These are phyloP conservation scores for Omphalotus olearius DNA, from an alignment of 1,284 basidiomycete genomes.

Conservation along the genomic window DNA sequence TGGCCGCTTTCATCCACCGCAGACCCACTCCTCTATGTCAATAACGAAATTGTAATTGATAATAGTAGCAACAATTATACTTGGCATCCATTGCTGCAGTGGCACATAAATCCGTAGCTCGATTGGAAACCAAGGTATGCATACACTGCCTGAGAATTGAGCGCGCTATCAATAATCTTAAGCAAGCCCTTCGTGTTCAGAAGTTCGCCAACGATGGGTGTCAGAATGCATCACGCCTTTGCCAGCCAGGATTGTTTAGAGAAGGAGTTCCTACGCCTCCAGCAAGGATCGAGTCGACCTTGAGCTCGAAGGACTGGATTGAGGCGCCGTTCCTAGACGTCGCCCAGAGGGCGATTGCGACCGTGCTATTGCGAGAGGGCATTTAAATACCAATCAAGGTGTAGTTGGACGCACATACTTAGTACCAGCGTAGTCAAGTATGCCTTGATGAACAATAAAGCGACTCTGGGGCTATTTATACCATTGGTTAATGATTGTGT, in stretches of 20 bases:
- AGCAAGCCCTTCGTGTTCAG: too few species aligned
- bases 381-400: neutral
- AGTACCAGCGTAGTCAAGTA: conserved; percentile 45
- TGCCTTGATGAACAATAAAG: conserved; percentile 47
- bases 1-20: neutral
- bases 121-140: too few species aligned
- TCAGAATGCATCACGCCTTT: conserved; percentile 13
- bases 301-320: conserved; percentile 32
- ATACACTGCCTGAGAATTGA: too few species aligned
- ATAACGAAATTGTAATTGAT: conserved; percentile 8
- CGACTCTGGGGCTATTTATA: conserved; percentile 42
- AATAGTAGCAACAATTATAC: too few species aligned
- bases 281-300: conserved; percentile 40
- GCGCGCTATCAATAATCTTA: too few species aligned
- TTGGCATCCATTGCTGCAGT: too few species aligned
- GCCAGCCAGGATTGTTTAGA: conserved; percentile 44
- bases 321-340: conserved; percentile 30
- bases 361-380: conserved; percentile 33
- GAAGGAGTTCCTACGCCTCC: conserved; percentile 44
- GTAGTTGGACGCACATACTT: conserved; percentile 36
- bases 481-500: conserved; percentile 5
- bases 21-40: neutral
- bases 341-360: conserved; percentile 51
- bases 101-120: too few species aligned
- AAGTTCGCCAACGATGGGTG: too few species aligned